Base-by-base conservation (phyloP, 1,284 basidiomycete species). In the Puccinia coronata region DNA sequence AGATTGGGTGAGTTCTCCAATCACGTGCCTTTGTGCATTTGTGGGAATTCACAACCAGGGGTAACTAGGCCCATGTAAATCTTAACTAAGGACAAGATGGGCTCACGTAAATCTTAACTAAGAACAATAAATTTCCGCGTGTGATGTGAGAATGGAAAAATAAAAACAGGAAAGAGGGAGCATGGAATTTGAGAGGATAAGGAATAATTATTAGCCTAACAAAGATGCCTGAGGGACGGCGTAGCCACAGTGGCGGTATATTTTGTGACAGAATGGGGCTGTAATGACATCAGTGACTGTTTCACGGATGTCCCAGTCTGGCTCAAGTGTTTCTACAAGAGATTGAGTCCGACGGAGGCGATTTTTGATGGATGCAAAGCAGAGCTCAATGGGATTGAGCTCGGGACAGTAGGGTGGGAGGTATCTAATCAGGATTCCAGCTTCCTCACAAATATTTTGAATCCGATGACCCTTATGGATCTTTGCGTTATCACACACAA, bases 361-460 rank as follows among this genome's bases (percentile, higher is more conserved):
- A 23, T 23, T 36, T 63, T 76, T 76, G 14, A 76, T 47, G 2
- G n/a, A 55, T 12, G 36, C n/a, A 57, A 76, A 75, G 41, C 47
- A 34, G n/a, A n/a, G n/a, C n/a, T n/a, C n/a, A n/a, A n/a, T n/a
- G n/a, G n/a, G n/a, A n/a, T n/a, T n/a, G n/a, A n/a, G 72, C 55
- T 75, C 72, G 20, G 72, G 72, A 43, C 53, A 61, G 41, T 76
- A 76, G 23, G 73, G 55, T n/a, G 57, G 41, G 12, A 76, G 73
- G 31, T 76, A 76, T 6, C 8, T 34, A 36, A 76, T 20, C 43
- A n/a, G 20, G n/a, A 76, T 57, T 8, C 73, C 73, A 41, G 1
- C 5, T 4, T 67, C 39, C 4, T 36, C 18, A 20, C 65, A 67
- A 20, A 67, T 3, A 9, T 43, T 2, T 47, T 43, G 18, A 12